Evolutionary conservation across 2,329 filamentous ascomycete genomes (phyloP), one percentile per base, ranked within the genome.

Genomic region (Bipolaris victoriae): DNA sequence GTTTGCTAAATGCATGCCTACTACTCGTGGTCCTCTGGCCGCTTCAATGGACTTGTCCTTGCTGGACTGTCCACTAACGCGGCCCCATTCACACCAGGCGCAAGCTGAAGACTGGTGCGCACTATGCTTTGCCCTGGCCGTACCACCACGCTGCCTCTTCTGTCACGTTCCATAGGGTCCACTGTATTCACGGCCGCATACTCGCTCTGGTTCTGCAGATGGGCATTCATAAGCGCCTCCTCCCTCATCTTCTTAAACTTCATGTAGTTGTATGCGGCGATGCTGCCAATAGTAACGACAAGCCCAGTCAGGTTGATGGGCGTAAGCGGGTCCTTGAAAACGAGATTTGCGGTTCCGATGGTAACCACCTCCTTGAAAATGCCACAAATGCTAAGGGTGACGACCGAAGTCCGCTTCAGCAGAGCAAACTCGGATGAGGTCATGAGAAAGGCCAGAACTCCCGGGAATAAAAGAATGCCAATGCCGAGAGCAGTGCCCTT

Each of bases 311-410:
- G 81, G 75, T 99, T 99, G 80, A 99, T 86, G 0, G 88, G 81
- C 0, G 93, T 97, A 44, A 99, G 85, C 47, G 85, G 86, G 74
- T 99, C 95, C 68, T 95, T 86, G 80, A 97, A 99, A 3, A 97
- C 87, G 26, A 96, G 76, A 7, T 92, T 90, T 0, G 94, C 94
- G 0, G 92, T 92, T 39, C 87, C 89, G 70, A 99, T 98, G 13
- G 95, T 99, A 53, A 99, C 88, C 39, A 98, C 95, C 79, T 99
- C 95, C 76, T 99, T 99, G 83, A 99, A 98, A 61, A 99, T 98
- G 60, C 95, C 95, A 61, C 93, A 96, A 67, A 99, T 97, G 49
- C 90, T 96, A 44, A 99, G 84, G 0, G 95, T 98, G 49, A 99
- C 95, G 51, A 99, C 95, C 1, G 91, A 96, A 0, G 94, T 98